A percentile compares a stretch with the other conserved stretches of the same genome.
Evolutionary conservation across 345 rosid species (phyloP).

Genomic region (Zanthoxylum bungeanum): DNA sequence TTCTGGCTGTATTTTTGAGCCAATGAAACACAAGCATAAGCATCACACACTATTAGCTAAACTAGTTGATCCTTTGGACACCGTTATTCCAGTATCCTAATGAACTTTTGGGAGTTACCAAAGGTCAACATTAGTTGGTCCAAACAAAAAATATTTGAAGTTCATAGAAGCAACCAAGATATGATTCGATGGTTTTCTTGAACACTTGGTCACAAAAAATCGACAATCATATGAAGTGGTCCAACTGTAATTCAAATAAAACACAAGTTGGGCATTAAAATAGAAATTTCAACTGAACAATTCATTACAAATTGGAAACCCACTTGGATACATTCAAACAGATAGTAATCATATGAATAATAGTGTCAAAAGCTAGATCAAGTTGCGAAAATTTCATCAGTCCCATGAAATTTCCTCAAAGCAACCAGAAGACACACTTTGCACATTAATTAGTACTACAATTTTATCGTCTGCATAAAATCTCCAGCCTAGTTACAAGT

Average conservation of each 20-base stretch:
- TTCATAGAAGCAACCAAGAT: not conserved
- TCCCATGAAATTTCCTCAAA: not conserved
- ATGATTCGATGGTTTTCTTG: not conserved
- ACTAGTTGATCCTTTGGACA: not conserved
- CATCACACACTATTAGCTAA: not conserved
- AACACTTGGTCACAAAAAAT: not conserved
- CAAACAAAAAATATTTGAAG: not conserved
- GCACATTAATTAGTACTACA: not conserved
- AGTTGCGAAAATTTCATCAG: not conserved
- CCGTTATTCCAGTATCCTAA: not conserved
- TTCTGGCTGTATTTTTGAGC: too few species aligned
- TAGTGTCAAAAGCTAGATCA: not conserved
- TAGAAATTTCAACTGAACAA: not conserved
- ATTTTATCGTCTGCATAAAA: not conserved
- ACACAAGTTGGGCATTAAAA: not conserved
- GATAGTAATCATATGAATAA: not conserved
- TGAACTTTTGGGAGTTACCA: not conserved
- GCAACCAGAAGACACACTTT: not conserved
- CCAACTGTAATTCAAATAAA: not conserved
- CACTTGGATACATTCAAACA: not conserved
- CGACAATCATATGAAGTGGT: too few species aligned
- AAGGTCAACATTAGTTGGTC: not conserved
- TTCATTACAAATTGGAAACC: not conserved
- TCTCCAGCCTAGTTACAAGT: not conserved
- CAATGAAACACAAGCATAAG: not conserved